Conservation (phyloP, 805 yeast genomes). For the Wickerhamiella lipophila region DNA sequence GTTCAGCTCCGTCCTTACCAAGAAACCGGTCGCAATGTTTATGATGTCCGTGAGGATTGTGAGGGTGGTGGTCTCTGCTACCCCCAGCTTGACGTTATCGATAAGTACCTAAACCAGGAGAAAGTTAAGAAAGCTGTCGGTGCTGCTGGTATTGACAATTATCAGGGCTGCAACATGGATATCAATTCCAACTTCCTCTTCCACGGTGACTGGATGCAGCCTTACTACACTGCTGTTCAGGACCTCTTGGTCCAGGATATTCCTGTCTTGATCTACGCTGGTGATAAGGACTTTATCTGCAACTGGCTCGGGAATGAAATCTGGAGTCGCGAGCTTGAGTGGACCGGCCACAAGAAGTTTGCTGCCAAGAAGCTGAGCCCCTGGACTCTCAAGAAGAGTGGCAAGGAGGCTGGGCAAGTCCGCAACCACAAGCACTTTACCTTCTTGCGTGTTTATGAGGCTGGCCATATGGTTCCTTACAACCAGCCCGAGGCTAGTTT, state of each 20-base stretch:
- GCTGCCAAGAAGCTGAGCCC: conserved; percentile 29
- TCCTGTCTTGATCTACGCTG: conserved; percentile 85
- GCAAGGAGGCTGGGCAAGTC: conserved; percentile 50
- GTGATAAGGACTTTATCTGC: conserved; percentile 92
- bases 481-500: conserved; percentile 72
- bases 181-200: conserved; percentile 70
- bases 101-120: conserved; percentile 59
- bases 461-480: conserved; percentile 94
- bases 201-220: conserved; percentile 88
- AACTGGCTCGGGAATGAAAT: conserved; percentile 92
- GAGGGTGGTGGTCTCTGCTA: conserved; percentile 52
- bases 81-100: conserved; percentile 56
- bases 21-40: conserved; percentile 81
- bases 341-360: conserved; percentile 48
- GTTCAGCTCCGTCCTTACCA: conserved; percentile 64
- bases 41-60: conserved; percentile 80
- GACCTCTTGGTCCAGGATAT: conserved; percentile 56
- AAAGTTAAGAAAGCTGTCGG: conserved; percentile 70
- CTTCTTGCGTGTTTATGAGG: conserved; percentile 72
- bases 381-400: conserved; percentile 29
- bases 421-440: conserved; percentile 64
- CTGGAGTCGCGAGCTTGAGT: conserved; percentile 63
- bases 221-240: conserved; percentile 62
- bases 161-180: conserved; percentile 40
- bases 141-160: conserved; percentile 51